Conservation (phyloP, 129 eudicot genomes). For the Deinandra increscens region DNA sequence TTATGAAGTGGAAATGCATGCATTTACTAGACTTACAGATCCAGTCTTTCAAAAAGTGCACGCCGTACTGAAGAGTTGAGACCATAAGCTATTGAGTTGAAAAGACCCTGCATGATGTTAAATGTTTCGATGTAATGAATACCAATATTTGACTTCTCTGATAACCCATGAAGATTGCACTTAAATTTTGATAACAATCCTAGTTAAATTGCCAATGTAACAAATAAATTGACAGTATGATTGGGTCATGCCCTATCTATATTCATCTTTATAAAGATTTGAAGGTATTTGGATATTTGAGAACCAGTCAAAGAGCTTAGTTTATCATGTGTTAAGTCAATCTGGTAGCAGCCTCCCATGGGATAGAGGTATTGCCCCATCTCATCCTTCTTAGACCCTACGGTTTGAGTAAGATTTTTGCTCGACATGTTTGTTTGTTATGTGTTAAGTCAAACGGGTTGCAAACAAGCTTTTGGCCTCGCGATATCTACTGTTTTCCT, state of each 20-base stretch:
- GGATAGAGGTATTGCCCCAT: no score
- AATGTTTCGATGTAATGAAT: constrained; percentile 2
- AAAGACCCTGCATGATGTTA: constrained; percentile 63
- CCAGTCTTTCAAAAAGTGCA: constrained; percentile 72
- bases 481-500: no score
- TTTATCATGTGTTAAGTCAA: not conserved
- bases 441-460: not conserved
- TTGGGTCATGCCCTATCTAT: not conserved
- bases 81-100: constrained; percentile 95
- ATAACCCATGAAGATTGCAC: not conserved
- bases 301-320: not conserved
- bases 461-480: no score
- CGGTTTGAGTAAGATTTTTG: no score
- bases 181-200: constrained; percentile 4
- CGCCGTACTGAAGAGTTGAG: constrained; percentile 90
- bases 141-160: not conserved
- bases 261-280: not conserved
- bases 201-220: not conserved
- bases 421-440: not conserved
- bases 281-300: not conserved
- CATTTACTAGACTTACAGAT: constrained; percentile 61
- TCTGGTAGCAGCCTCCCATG: no score
- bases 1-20: constrained; percentile 5
- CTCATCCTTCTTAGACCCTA: no score
- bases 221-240: not conserved